A percentile compares a stretch with the other conserved stretches of the same genome.
These are phyloP conservation scores for Herpetomonas samuelpessoai DNA, from an alignment of 208 protist genomes.

Conservation along the genomic window DNA sequence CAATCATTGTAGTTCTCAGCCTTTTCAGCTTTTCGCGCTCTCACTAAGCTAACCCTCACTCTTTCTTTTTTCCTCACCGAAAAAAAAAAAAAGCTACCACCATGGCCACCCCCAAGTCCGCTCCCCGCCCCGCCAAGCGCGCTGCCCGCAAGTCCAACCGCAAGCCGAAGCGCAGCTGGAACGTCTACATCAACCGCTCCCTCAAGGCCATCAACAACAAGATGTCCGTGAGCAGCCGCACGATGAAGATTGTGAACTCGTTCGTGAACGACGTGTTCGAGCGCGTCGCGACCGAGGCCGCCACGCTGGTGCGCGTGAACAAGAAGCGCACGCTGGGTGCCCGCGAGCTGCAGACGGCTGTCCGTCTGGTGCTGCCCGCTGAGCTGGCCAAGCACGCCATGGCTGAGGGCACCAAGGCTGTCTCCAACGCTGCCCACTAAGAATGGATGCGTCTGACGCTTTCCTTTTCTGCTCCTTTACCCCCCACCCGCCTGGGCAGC, in stretches of 20 bases:
- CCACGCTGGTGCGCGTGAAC: too few relatives aligned
- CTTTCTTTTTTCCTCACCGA: slow-evolving; percentile 2
- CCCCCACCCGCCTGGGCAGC: too few relatives aligned
- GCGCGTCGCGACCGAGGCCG: too few relatives aligned
- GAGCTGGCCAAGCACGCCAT: background rate
- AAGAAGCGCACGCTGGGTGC: too few relatives aligned
- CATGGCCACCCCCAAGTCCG: slow-evolving; percentile 20
- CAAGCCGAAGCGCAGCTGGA: slow-evolving; percentile 55
- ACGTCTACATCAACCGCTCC: slow-evolving; percentile 83
- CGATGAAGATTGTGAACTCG: too few relatives aligned
- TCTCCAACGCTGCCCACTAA: too few relatives aligned
- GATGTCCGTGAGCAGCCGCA: background rate
- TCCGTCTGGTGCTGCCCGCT: background rate
- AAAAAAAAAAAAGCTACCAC: background rate
- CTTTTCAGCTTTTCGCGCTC: slow-evolving; percentile 1
- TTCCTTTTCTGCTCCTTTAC: too few relatives aligned
- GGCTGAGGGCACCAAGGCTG: too few relatives aligned
- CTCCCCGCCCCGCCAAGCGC: slow-evolving; percentile 4
- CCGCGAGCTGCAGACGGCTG: too few relatives aligned
- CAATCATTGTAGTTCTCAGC: background rate
- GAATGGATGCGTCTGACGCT: too few relatives aligned
- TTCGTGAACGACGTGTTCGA: too few relatives aligned
- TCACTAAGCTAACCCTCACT: slow-evolving; percentile 6
- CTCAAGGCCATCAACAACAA: background rate
- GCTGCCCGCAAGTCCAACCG: slow-evolving; percentile 36